phyloP scores from a whole-genome alignment of 768 basidiomycete species.

The Galerina marginata region DNA sequence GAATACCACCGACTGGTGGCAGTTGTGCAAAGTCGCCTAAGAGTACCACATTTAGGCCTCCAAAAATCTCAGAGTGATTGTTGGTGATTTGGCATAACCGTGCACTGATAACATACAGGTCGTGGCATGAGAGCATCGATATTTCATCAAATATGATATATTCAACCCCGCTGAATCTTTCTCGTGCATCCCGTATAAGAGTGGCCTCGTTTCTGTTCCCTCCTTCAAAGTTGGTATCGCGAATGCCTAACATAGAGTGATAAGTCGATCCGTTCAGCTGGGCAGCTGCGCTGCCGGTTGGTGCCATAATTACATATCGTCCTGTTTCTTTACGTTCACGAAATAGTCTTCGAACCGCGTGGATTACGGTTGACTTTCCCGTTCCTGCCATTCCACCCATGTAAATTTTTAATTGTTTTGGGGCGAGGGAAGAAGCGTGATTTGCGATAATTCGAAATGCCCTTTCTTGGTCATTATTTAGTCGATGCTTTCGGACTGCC shows the following conservation, averaged over 20 bases:
- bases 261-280: neutral
- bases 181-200: neutral
- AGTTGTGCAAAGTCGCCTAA: constrained; percentile 45
- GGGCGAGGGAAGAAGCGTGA: neutral
- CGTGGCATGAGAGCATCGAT: constrained; percentile 44
- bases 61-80: neutral
- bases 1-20: constrained; percentile 26
- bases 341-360: neutral
- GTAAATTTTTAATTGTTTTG: neutral
- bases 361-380: neutral
- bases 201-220: neutral
- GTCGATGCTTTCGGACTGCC: neutral
- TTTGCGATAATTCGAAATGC: neutral
- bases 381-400: neutral
- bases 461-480: neutral
- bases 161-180: constrained; percentile 28
- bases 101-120: constrained; percentile 35
- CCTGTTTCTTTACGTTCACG: neutral
- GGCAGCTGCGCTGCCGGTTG: neutral
- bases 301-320: neutral
- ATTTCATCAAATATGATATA: constrained; percentile 31
- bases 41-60: neutral
- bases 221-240: no score
- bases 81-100: constrained; percentile 33
- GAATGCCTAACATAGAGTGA: neutral